Evolutionary conservation across 2,329 filamentous ascomycete species (phyloP).

Genomic region (Sordariomycetes sp.): DNA sequence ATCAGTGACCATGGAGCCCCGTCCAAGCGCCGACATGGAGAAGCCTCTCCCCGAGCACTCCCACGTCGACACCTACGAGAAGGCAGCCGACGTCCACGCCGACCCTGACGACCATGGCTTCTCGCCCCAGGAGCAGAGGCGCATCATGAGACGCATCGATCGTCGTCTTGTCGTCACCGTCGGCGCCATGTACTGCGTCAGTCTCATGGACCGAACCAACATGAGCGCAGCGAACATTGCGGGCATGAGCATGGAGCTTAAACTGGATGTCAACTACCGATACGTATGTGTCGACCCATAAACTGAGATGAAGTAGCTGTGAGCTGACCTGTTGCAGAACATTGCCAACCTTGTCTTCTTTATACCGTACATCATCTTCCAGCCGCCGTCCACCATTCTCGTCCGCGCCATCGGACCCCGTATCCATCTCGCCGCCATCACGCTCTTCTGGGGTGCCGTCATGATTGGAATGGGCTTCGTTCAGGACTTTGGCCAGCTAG

Average conservation of each 20-base stretch:
- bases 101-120: constrained; percentile 33
- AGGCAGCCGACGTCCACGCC: constrained; percentile 15
- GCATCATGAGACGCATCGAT: constrained; percentile 63
- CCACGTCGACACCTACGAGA: constrained; percentile 12
- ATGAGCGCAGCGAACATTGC: constrained; percentile 65
- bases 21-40: constrained; percentile 13
- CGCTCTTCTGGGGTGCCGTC: constrained; percentile 47
- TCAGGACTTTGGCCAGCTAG: constrained; percentile 38
- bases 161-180: constrained; percentile 51
- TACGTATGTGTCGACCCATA: no score
- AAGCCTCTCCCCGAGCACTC: constrained; percentile 5
- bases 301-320: no score
- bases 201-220: constrained; percentile 73
- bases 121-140: constrained; percentile 51
- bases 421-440: constrained; percentile 43
- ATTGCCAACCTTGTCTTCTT: constrained; percentile 67
- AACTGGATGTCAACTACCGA: neutral
- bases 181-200: constrained; percentile 63
- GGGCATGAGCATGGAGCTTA: constrained; percentile 43
- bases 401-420: constrained; percentile 58
- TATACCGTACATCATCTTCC: constrained; percentile 62
- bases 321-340: constrained; percentile 26
- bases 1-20: no score
- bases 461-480: constrained; percentile 61
- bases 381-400: constrained; percentile 61